Evolutionary conservation across 176 grass and related monocot species (phyloP), one percentile per base, ranked within the genome.

Genomic region (Bonia amplexicaulis): DNA sequence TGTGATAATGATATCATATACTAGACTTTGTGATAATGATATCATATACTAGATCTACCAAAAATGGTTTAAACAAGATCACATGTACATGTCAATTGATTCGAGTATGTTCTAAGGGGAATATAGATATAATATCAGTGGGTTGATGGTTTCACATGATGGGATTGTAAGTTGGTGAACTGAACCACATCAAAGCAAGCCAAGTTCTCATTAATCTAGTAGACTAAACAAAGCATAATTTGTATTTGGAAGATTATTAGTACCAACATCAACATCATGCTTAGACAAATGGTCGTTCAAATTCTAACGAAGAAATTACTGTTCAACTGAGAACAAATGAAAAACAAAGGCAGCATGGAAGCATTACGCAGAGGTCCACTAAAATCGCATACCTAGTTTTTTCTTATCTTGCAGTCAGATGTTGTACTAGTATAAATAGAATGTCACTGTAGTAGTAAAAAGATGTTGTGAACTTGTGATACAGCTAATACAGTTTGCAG

Each of bases 31-130:
- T 74, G 11, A 82, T 70, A 26, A 42, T 84, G 69, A 70, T 78
- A 81, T 83, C 68, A 85, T 75, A 80, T 39, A 80, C 37, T 86
- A 88, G 69, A 90, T 90, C 79, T 88, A 81, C 17, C 52, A 20
- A 20, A 20, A 54, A 20, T 74, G 63, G 53, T 62, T 69, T 86
- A 77, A 84, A 74, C 84, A 81, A 93, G 70, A 79, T 87, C 64
- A 84, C 74, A 68, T 77, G 66, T 62, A 49, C 17, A 46, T 89
- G 80, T 9, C 23, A 44, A 84, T 23, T 84, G 73, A 85, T 52
- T 63, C 8, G 42, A 73, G 33, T 33, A 13, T 20, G 48, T 29
- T 60, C 17, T 76, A 71, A 44, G 13, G 44, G 60, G 29, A 31
- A 66, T 76, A 66, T 76, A 77, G 53, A 59, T 60, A 77, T 40